Percentiles rank a stretch among this genome's conserved stretches.
Evolutionary conservation across 1,284 basidiomycete species (phyloP).

Genomic region (Cutaneotrichosporon spelunceum): DNA sequence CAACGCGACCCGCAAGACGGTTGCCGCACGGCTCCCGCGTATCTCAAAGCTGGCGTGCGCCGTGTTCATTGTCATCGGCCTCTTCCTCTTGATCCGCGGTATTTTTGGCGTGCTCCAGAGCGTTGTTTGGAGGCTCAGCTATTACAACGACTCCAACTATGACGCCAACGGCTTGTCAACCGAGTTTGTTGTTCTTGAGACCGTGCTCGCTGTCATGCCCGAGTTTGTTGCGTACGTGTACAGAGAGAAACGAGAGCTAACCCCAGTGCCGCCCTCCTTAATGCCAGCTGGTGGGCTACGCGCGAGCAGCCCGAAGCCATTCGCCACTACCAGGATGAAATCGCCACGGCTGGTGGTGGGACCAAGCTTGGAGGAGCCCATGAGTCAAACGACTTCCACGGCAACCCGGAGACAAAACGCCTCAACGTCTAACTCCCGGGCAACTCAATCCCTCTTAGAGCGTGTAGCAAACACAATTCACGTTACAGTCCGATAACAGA

Average conservation of each 20-base stretch:
- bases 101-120: slow-evolving; percentile 36
- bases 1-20: slow-evolving; percentile 9
- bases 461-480: not conserved
- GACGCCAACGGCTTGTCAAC: slow-evolving; percentile 14
- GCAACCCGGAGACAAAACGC: not conserved
- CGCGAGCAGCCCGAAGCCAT: not conserved
- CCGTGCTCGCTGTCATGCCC: slow-evolving; percentile 20
- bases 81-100: slow-evolving; percentile 29
- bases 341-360: not conserved
- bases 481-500: not conserved
- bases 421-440: not conserved
- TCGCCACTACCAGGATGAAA: not conserved
- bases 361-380: not conserved
- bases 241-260: not conserved
- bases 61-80: slow-evolving; percentile 23
- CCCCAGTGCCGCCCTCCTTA: slow-evolving; percentile 14
- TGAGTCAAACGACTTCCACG: not conserved
- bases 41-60: not conserved
- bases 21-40: not conserved
- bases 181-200: slow-evolving; percentile 22
- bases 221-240: slow-evolving; percentile 23
- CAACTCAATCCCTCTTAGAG: not conserved
- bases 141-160: slow-evolving; percentile 27
- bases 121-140: slow-evolving; percentile 16
- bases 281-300: slow-evolving; percentile 13